phyloP scores from a whole-genome alignment of 169 alveolate genomes.

The Babesia ovis region DNA sequence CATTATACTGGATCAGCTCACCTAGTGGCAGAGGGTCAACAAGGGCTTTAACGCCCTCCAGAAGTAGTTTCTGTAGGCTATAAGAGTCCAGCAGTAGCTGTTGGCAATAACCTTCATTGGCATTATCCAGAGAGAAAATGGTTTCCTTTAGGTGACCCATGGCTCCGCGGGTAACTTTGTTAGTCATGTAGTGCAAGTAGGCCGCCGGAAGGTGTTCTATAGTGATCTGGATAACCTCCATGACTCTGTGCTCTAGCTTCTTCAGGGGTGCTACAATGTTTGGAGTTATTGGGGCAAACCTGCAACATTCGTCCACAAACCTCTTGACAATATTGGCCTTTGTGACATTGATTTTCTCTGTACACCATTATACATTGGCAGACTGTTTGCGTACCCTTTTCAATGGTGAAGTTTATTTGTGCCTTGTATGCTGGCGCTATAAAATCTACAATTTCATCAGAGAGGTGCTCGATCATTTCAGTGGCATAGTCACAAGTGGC shows the following conservation, averaged over 20 bases:
- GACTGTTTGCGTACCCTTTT: slow-evolving; percentile 40
- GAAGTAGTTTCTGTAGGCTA: slow-evolving; percentile 59
- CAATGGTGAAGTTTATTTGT: slow-evolving; percentile 24
- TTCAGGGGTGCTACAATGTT: slow-evolving; percentile 28
- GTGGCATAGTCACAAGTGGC: slow-evolving; percentile 65
- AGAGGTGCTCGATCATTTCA: slow-evolving; percentile 45
- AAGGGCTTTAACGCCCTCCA: slow-evolving; percentile 10
- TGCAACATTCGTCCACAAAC: slow-evolving; percentile 53
- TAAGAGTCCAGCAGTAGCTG: slow-evolving; percentile 72
- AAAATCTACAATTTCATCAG: slow-evolving; percentile 41
- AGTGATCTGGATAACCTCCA: slow-evolving; percentile 25
- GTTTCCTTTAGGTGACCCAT: slow-evolving; percentile 67
- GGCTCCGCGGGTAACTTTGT: slow-evolving; percentile 69
- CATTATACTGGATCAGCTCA: not conserved
- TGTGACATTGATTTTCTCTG: slow-evolving; percentile 51
- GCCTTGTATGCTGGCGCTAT: slow-evolving; percentile 51
- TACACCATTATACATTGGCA: not conserved
- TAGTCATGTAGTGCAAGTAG: slow-evolving; percentile 67
- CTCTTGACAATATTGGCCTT: slow-evolving; percentile 45
- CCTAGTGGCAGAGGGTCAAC: slow-evolving; percentile 63
- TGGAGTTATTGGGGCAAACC: slow-evolving; percentile 38
- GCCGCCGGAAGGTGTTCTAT: slow-evolving; percentile 47
- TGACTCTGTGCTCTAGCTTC: slow-evolving; percentile 19
- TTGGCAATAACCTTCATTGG: slow-evolving; percentile 66
- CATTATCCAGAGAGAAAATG: slow-evolving; percentile 63